Percentiles rank a stretch among this genome's conserved stretches.
phyloP scores from a whole-genome alignment of 257 asterid genomes.

The Knoxia roxburghii region DNA sequence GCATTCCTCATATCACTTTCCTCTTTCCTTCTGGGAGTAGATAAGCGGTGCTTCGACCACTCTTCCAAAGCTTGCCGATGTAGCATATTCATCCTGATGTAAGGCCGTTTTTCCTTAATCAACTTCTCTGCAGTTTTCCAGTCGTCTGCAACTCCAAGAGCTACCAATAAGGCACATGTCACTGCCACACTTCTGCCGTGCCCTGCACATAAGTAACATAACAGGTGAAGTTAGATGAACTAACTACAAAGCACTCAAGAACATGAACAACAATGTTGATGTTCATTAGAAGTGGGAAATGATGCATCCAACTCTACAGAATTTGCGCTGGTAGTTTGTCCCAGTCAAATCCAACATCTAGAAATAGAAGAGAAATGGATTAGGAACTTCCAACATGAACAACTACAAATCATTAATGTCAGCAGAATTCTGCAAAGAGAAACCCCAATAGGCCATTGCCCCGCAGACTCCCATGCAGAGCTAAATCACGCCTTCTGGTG shows the following conservation, averaged over 20 bases:
- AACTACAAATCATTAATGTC: background rate
- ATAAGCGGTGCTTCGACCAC: slow-evolving; percentile 72
- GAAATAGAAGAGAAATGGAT: background rate
- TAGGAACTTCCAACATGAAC: background rate
- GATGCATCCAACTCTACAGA: background rate
- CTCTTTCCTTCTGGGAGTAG: slow-evolving; percentile 38
- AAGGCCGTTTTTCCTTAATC: slow-evolving; percentile 62
- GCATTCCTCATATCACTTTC: slow-evolving; percentile 22
- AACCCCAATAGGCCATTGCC: background rate
- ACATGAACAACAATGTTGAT: background rate
- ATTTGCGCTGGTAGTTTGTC: background rate
- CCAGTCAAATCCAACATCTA: background rate
- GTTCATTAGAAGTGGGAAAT: background rate
- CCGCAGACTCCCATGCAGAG: no score
- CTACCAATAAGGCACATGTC: slow-evolving; percentile 82
- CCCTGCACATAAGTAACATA: slow-evolving; percentile 34
- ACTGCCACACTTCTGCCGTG: slow-evolving; percentile 97
- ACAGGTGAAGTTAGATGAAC: background rate
- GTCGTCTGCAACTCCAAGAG: slow-evolving; percentile 85
- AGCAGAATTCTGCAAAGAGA: background rate
- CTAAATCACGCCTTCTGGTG: background rate
- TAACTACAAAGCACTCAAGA: background rate
- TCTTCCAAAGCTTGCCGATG: slow-evolving; percentile 81
- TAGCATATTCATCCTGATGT: slow-evolving; percentile 63
- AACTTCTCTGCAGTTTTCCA: slow-evolving; percentile 87